Conservation (phyloP, 129 eudicot species). For the Tagetes erecta region DNA sequence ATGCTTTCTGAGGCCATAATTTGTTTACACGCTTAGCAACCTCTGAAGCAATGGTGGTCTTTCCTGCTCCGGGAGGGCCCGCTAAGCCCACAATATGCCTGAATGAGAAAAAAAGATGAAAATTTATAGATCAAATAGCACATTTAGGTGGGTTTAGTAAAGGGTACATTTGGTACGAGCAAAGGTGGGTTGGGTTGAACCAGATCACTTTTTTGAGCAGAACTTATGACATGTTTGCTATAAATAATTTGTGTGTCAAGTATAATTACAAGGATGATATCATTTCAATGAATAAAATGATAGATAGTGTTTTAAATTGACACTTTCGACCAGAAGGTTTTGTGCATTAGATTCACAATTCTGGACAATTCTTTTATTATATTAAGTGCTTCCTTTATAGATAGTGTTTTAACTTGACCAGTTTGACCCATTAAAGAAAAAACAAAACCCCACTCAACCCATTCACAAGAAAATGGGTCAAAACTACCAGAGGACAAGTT, state of each 20-base stretch:
- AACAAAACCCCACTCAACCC: background rate
- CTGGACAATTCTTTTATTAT: background rate
- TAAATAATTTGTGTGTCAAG: background rate
- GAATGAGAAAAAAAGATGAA: conserved; percentile 30
- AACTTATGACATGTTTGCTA: background rate
- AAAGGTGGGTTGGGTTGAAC: background rate
- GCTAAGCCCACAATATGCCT: conserved; percentile 92
- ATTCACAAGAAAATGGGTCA: conserved; percentile 1
- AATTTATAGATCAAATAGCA: conserved; percentile 19
- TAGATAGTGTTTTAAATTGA: background rate
- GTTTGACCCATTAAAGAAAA: background rate
- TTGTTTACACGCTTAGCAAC: conserved; percentile 73
- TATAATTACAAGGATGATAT: background rate
- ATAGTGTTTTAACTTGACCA: background rate
- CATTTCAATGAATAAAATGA: background rate
- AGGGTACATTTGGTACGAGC: background rate
- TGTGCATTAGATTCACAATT: background rate
- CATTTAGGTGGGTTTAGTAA: background rate
- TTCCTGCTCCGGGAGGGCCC: conserved; percentile 99
- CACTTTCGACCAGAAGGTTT: background rate
- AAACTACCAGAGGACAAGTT: background rate
- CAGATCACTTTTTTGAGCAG: background rate
- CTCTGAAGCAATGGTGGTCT: conserved; percentile 84
- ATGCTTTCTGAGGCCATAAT: conserved; percentile 73
- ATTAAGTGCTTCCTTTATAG: background rate